phyloP scores from a whole-genome alignment of 2,329 filamentous ascomycete species.

The Zymoseptoria brevis region DNA sequence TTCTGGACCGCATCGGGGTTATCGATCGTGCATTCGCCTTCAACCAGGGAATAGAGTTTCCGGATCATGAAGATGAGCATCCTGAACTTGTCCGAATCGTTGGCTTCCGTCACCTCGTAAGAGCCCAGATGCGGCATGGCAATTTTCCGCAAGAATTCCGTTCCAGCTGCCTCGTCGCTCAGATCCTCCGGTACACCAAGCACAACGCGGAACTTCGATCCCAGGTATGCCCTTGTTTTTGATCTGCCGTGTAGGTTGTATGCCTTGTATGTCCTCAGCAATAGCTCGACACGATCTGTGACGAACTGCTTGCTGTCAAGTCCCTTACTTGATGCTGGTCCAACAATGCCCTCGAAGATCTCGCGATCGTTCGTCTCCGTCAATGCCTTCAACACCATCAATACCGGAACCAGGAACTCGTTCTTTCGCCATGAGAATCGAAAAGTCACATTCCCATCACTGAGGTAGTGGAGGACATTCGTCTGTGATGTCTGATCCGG shows the following conservation, averaged over 20 bases:
- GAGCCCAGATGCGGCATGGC: constrained; percentile 88
- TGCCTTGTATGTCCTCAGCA: constrained; percentile 86
- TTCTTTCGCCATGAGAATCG: constrained; percentile 97
- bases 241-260: constrained; percentile 76
- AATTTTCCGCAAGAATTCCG: constrained; percentile 82
- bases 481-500: constrained; percentile 98
- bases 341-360: constrained; percentile 90
- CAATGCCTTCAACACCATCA: constrained; percentile 95
- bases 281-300: constrained; percentile 84
- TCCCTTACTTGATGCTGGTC: constrained; percentile 65
- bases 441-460: constrained; percentile 92
- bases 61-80: constrained; percentile 92
- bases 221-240: constrained; percentile 78
- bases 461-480: constrained; percentile 92
- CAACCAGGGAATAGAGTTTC: constrained; percentile 87
- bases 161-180: constrained; percentile 80
- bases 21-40: constrained; percentile 85
- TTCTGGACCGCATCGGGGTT: constrained; percentile 96
- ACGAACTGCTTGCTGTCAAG: constrained; percentile 79
- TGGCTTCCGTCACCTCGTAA: constrained; percentile 69
- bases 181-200: constrained; percentile 76
- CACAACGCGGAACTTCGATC: constrained; percentile 83
- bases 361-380: constrained; percentile 94
- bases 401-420: constrained; percentile 88
- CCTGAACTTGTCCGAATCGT: constrained; percentile 88